phyloP scores from a whole-genome alignment of 2,329 filamentous ascomycete species.

The Scytalidium sp. region DNA sequence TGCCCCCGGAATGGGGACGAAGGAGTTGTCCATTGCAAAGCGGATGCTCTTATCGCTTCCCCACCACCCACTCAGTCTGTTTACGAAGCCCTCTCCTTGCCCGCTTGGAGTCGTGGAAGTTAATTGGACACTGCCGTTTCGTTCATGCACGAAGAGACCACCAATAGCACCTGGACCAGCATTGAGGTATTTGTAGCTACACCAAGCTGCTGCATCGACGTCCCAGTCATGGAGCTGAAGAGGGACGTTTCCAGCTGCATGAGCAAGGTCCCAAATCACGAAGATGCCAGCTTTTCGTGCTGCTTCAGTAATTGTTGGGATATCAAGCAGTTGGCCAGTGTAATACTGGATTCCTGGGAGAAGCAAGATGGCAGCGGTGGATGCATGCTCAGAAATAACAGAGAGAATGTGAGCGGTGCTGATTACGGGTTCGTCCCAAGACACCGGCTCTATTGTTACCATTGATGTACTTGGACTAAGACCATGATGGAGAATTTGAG shows the following conservation, averaged over 20 bases:
- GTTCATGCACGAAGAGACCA: constrained; percentile 70
- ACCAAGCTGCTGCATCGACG: constrained; percentile 78
- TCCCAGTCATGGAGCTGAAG: constrained; percentile 72
- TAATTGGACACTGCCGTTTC: constrained; percentile 22
- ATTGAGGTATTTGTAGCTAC: constrained; percentile 82
- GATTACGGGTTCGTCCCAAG: constrained; percentile 49
- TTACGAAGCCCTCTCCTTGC: constrained; percentile 36
- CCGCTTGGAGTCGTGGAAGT: neutral
- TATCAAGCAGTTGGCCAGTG: constrained; percentile 75
- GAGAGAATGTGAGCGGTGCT: constrained; percentile 65
- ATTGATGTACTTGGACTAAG: constrained; percentile 63
- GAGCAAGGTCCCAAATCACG: constrained; percentile 78
- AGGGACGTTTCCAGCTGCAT: constrained; percentile 74
- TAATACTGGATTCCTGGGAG: constrained; percentile 80
- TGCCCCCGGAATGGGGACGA: constrained; percentile 68
- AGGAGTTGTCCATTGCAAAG: constrained; percentile 75
- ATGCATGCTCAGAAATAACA: constrained; percentile 63
- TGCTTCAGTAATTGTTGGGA: constrained; percentile 67
- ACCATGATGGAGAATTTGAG: constrained; percentile 68
- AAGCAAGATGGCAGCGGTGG: constrained; percentile 65
- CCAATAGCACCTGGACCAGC: constrained; percentile 72
- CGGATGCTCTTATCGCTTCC: constrained; percentile 66
- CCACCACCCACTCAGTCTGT: constrained; percentile 77
- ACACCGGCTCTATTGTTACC: constrained; percentile 60
- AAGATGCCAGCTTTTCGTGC: constrained; percentile 65